Evolutionary conservation across 768 basidiomycete species (phyloP).

Genomic region (Xanthoconium stramineum): DNA sequence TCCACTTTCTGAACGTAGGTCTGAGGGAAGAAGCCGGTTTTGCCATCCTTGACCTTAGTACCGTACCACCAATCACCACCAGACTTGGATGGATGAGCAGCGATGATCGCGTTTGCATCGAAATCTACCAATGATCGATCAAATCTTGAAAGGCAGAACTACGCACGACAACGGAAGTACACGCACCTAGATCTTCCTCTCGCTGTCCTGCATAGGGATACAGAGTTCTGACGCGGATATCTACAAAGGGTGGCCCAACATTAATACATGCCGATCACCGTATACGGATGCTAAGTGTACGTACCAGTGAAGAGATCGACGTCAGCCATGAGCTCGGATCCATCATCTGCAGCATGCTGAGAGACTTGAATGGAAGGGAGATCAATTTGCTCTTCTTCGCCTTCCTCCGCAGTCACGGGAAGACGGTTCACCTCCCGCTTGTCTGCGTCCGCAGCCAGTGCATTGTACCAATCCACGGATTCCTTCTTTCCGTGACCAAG

Average conservation of each 20-base stretch:
- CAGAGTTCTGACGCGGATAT: conserved; percentile 71
- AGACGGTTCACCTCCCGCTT: conserved; percentile 40
- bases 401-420: conserved; percentile 58
- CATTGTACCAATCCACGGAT: conserved; percentile 89
- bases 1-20: conserved; percentile 78
- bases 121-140: conserved; percentile 52
- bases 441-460: conserved; percentile 68
- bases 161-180: background rate
- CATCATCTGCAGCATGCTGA: conserved; percentile 38
- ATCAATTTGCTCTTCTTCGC: conserved; percentile 47
- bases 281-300: background rate
- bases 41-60: conserved; percentile 57
- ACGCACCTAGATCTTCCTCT: conserved; percentile 82
- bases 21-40: conserved; percentile 86
- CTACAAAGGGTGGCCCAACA: conserved; percentile 36
- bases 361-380: conserved; percentile 57
- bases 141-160: conserved; percentile 1
- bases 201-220: conserved; percentile 87
- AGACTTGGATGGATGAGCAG: conserved; percentile 82
- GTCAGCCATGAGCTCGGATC: conserved; percentile 61
- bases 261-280: background rate
- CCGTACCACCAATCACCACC: conserved; percentile 95
- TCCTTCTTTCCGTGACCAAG: conserved; percentile 53
- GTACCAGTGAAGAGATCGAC: conserved; percentile 66
- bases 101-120: conserved; percentile 70